Base-by-base conservation (phyloP, 257 asterid genomes). In the Solanum tacnaense region DNA sequence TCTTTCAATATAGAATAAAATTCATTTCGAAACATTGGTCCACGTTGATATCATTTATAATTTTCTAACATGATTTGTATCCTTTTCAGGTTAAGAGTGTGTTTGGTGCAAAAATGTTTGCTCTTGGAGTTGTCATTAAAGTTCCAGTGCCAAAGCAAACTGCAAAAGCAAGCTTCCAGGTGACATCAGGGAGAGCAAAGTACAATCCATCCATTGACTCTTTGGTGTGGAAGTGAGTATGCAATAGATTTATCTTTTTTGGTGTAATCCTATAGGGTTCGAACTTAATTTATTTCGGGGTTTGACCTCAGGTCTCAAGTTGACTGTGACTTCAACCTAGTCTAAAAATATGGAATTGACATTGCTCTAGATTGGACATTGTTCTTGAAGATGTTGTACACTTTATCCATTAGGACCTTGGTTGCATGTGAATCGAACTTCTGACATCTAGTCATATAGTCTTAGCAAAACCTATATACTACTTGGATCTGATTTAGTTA, bases 101-200 rank as follows among this genome's bases (percentile, higher is more conserved):
- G 85, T 97, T 96, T 84, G 99, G 99, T 85, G 98, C 99, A 78
- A 96, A 97, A 94, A 97, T 97, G 99, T 97, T 97, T 92, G 99
- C 99, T 35, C 98, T 96, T 79, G 99, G 99, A 65, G 99, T 97
- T 88, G 99, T 97, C 32, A 88, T 97, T 84, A 96, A 97, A 94
- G 93, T 97, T 90, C 99, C 99, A n/a, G 99, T 97, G 52, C 99
- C 99, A 89, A 97, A 96, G 89, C 99, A 97, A 92, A 97, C 99
- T 36, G 99, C 99, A 87, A 97, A 97, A 91, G 93, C 99, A 90
- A 94, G 94, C 92, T 97, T 97, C 91, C 99, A 97, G 94, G 99
- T 97, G 92, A 96, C 99, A 88, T 95, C 99, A 11, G 99, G 99
- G 88, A 91, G 94, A 86, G 99, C 99, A 84, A 97, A 97, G 90